A percentile compares a stretch with the other conserved stretches of the same genome.
These are phyloP conservation scores for Sanghuangporus weigelae DNA, from an alignment of 1,284 basidiomycete species.

Conservation along the genomic window DNA sequence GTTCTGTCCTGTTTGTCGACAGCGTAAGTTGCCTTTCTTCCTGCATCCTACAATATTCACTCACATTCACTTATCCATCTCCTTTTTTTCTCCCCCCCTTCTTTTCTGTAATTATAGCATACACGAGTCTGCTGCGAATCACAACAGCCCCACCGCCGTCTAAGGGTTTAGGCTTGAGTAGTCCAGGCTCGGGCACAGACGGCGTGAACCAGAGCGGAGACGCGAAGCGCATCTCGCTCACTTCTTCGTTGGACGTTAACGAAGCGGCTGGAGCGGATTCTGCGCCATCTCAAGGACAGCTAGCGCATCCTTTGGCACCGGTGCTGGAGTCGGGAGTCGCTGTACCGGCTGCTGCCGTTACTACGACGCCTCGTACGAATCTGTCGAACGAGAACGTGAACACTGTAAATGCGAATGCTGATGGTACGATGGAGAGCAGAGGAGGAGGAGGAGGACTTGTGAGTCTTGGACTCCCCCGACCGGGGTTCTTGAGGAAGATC, in stretches of 20 bases:
- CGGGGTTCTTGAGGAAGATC: conserved; percentile 2
- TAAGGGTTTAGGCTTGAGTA: not conserved
- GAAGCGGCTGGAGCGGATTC: not conserved
- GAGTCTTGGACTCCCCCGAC: not conserved
- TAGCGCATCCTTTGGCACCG: conserved; percentile 1
- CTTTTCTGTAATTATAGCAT: conserved; percentile 46
- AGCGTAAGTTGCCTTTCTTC: conserved; percentile 48
- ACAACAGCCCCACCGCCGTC: conserved; percentile 60
- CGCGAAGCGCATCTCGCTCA: conserved; percentile 11
- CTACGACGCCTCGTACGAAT: too few relatives aligned
- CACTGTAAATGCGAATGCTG: not conserved
- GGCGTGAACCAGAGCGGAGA: not conserved
- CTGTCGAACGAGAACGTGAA: too few relatives aligned
- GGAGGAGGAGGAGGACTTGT: not conserved
- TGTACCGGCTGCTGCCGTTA: not conserved
- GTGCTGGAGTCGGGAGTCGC: not conserved
- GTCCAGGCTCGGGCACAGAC: not conserved
- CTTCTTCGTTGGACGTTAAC: conserved; percentile 7
- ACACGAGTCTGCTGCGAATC: conserved; percentile 81
- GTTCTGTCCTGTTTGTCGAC: conserved; percentile 91
- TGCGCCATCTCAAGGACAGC: not conserved
- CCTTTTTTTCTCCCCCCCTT: conserved; percentile 6
- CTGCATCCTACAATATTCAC: too few relatives aligned
- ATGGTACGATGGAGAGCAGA: not conserved
- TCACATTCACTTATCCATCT: not conserved